Conservation (phyloP, 2,329 filamentous ascomycete species). For the Blastomyces emzantsi region DNA sequence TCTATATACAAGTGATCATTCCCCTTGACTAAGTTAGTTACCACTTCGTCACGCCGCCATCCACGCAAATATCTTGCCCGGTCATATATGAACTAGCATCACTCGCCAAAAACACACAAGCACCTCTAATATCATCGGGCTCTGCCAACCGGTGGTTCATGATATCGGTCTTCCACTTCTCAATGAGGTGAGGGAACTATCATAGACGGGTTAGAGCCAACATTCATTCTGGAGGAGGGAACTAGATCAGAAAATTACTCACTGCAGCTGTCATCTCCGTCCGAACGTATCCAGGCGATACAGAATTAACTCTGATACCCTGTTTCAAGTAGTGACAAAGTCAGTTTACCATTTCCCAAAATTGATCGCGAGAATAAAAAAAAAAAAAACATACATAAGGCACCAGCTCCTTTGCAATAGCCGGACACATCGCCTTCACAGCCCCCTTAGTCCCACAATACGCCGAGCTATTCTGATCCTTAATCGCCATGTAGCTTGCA, state of each 20-base stretch:
- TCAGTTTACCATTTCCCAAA: neutral
- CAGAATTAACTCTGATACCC: slow-evolving; percentile 36
- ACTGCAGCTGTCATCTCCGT: slow-evolving; percentile 43
- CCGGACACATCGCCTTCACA: slow-evolving; percentile 40
- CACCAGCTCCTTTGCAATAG: slow-evolving; percentile 40
- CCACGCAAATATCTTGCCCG: slow-evolving; percentile 64
- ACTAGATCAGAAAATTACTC: neutral
- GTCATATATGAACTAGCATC: slow-evolving; percentile 15
- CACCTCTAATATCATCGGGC: slow-evolving; percentile 13
- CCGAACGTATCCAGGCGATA: slow-evolving; percentile 35
- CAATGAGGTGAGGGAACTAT: slow-evolving; percentile 50
- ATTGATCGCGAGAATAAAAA: neutral
- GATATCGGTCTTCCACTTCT: slow-evolving; percentile 65
- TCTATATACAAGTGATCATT: neutral
- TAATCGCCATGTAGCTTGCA: slow-evolving; percentile 44
- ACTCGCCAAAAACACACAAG: slow-evolving; percentile 13
- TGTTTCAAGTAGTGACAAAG: slow-evolving; percentile 23
- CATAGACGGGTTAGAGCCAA: slow-evolving; percentile 9
- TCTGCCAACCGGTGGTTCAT: slow-evolving; percentile 19
- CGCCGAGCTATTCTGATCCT: slow-evolving; percentile 40
- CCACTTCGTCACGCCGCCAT: slow-evolving; percentile 56
- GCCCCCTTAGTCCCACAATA: slow-evolving; percentile 44
- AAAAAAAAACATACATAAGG: slow-evolving; percentile 24
- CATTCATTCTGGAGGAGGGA: too few species aligned
- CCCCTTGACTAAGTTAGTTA: slow-evolving; percentile 16